A percentile compares a stretch with the other conserved stretches of the same genome.
Evolutionary conservation across 257 asterid genomes (phyloP).

Genomic region (Cruciata laevipes): DNA sequence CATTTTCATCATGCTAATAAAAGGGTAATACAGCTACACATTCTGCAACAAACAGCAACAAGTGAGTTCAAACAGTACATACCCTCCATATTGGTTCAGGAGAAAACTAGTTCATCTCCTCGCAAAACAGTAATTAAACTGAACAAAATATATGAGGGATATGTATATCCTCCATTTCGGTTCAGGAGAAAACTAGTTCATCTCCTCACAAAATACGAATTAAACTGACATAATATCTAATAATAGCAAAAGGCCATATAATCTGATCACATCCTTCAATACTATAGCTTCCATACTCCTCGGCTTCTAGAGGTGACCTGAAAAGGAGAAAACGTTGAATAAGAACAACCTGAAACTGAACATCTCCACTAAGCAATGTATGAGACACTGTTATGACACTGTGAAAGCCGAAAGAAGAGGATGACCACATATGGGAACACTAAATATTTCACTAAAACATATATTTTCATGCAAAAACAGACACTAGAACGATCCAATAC

Average conservation of each 20-base stretch:
- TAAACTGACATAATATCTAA: background rate
- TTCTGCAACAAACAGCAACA: background rate
- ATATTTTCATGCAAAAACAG: no score
- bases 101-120: background rate
- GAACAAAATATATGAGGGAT: background rate
- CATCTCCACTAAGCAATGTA: background rate
- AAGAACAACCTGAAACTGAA: background rate
- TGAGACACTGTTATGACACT: background rate
- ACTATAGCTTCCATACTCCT: background rate
- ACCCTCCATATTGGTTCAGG: background rate
- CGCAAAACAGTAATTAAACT: background rate
- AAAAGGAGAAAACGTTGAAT: background rate
- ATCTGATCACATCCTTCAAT: background rate
- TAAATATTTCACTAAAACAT: no score
- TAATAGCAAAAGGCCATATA: background rate
- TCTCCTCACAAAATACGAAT: background rate
- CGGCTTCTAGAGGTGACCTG: background rate
- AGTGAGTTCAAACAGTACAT: background rate
- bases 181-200: background rate
- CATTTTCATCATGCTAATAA: background rate
- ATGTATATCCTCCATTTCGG: background rate
- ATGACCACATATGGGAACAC: no score
- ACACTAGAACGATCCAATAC: background rate
- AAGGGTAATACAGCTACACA: background rate
- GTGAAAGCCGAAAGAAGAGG: background rate